Evolutionary conservation across 2,329 filamentous ascomycete genomes (phyloP).

Genomic region (Waltergamsia citrina): DNA sequence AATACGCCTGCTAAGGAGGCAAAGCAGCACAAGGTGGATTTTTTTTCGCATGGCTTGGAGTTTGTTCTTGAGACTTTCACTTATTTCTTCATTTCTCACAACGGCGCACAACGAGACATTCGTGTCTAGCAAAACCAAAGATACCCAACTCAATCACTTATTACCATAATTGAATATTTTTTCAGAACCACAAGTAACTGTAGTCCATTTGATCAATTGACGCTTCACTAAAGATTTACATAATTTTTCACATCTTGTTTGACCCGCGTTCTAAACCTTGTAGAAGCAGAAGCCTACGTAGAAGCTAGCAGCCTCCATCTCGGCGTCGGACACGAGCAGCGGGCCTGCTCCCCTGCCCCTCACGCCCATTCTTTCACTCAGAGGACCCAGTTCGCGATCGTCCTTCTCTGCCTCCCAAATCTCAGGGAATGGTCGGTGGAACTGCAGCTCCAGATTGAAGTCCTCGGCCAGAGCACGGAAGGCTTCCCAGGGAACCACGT

Average conservation of each 20-base stretch:
- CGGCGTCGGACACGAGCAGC: constrained; percentile 69
- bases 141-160: constrained; percentile 5
- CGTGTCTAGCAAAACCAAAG: background rate
- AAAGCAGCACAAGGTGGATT: too few species aligned
- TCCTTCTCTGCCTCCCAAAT: constrained; percentile 91
- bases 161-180: too few species aligned
- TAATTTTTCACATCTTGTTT: too few species aligned
- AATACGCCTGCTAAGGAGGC: background rate
- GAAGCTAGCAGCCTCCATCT: constrained; percentile 87
- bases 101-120: background rate
- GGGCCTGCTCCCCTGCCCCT: constrained; percentile 57
- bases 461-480: constrained; percentile 94
- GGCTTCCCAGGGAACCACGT: constrained; percentile 95
- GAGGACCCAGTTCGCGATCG: constrained; percentile 65
- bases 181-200: too few species aligned
- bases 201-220: too few species aligned
- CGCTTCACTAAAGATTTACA: too few species aligned
- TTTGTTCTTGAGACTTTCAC: background rate
- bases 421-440: constrained; percentile 82
- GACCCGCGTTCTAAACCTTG: constrained; percentile 82
- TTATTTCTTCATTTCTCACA: background rate
- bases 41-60: constrained; percentile 1
- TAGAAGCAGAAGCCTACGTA: constrained; percentile 97
- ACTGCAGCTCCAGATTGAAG: constrained; percentile 92
- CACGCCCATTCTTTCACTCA: constrained; percentile 96